phyloP scores from a whole-genome alignment of 306 rosid genomes.

The Cyamopsis tetragonoloba region DNA sequence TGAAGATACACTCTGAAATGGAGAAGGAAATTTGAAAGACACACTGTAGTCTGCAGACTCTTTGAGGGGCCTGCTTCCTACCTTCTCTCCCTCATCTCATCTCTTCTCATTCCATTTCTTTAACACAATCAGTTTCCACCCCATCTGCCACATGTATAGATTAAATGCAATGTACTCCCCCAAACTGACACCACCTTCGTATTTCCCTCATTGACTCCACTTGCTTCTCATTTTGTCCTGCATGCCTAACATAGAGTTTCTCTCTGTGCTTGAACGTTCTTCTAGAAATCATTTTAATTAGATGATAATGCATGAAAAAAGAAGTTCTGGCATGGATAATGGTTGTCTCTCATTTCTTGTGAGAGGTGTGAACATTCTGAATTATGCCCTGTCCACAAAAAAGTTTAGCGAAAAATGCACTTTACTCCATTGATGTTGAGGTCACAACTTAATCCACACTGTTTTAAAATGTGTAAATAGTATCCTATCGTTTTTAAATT shows the following conservation, averaged over 20 bases:
- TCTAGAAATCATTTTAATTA: slow-evolving; percentile 1
- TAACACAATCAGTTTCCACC: neutral
- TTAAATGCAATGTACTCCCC: neutral
- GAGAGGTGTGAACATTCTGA: neutral
- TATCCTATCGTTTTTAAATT: no score
- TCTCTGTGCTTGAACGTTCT: neutral
- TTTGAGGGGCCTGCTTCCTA: neutral
- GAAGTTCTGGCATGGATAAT: neutral
- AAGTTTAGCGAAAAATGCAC: no score
- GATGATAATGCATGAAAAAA: neutral
- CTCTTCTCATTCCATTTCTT: neutral
- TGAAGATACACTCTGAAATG: neutral
- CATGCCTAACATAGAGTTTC: neutral
- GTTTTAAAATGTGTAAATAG: no score
- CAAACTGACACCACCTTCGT: neutral
- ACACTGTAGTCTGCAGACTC: neutral
- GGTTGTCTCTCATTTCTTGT: neutral
- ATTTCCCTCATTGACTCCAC: neutral
- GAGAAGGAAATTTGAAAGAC: neutral
- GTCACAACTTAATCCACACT: no score
- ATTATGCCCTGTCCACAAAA: neutral
- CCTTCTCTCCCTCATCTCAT: no score
- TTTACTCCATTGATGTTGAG: no score
- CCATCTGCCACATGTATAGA: neutral
- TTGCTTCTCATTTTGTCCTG: neutral